These are phyloP conservation scores for Globisporangium abappressorium DNA, from an alignment of 352 stramenopile genomes.

Conservation along the genomic window DNA sequence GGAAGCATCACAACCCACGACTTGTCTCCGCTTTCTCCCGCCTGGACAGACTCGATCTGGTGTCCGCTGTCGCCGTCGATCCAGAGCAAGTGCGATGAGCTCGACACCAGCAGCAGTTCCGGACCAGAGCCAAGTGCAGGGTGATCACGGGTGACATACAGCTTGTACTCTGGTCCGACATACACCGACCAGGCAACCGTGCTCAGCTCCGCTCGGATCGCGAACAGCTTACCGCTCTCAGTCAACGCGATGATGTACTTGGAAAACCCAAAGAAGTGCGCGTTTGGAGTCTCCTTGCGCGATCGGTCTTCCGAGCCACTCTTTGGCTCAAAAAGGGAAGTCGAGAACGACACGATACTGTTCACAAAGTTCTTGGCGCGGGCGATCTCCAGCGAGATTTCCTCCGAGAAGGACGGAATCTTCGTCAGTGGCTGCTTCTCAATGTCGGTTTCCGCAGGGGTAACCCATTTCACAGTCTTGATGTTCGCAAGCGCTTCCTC, in stretches of 20 bases:
- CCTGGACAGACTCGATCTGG: constrained; percentile 34
- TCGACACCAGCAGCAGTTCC: constrained; percentile 69
- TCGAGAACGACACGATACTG: constrained; percentile 45
- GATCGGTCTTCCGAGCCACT: constrained; percentile 25
- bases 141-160: constrained; percentile 79
- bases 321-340: constrained; percentile 49
- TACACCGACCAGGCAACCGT: constrained; percentile 69
- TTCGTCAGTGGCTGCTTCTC: constrained; percentile 69
- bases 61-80: constrained; percentile 68
- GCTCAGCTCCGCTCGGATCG: constrained; percentile 71
- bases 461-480: constrained; percentile 76
- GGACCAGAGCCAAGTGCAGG: constrained; percentile 65
- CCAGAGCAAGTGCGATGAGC: constrained; percentile 57
- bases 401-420: constrained; percentile 72
- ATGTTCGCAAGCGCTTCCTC: constrained; percentile 79
- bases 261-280: constrained; percentile 81
- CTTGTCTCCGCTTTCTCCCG: constrained; percentile 14
- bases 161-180: constrained; percentile 62
- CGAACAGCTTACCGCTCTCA: constrained; percentile 77
- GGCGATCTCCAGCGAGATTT: constrained; percentile 58
- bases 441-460: constrained; percentile 68
- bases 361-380: constrained; percentile 49
- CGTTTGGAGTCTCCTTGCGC: constrained; percentile 57
- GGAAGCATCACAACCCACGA: constrained; percentile 73
- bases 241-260: constrained; percentile 80